A percentile compares a stretch with the other conserved stretches of the same genome.
phyloP scores from a whole-genome alignment of 2,329 filamentous ascomycete genomes.

The Talaromyces pinophilus region DNA sequence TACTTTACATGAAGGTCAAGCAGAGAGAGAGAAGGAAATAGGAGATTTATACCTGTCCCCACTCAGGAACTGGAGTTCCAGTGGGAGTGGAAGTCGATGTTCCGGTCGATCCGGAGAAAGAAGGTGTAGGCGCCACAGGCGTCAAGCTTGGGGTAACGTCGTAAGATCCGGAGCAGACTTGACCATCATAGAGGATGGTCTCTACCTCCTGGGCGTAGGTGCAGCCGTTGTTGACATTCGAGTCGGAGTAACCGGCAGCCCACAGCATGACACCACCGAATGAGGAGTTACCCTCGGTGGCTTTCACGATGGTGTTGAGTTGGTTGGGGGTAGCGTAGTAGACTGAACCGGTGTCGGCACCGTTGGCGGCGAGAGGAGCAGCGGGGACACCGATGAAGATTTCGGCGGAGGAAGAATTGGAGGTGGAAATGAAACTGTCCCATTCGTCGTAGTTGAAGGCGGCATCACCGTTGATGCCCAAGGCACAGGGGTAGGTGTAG shows the following conservation, averaged over 20 bases:
- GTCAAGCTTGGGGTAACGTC: slow-evolving; percentile 15
- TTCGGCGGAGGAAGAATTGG: slow-evolving; percentile 49
- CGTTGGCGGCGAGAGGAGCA: slow-evolving; percentile 28
- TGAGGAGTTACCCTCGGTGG: slow-evolving; percentile 42
- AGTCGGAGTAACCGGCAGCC: slow-evolving; percentile 54
- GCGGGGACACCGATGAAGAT: slow-evolving; percentile 57
- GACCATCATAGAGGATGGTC: slow-evolving; percentile 37
- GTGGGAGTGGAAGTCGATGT: slow-evolving; percentile 13
- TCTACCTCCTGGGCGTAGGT: slow-evolving; percentile 54
- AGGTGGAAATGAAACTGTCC: slow-evolving; percentile 41
- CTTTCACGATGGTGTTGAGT: slow-evolving; percentile 47
- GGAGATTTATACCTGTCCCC: slow-evolving; percentile 19
- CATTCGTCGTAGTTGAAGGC: slow-evolving; percentile 48
- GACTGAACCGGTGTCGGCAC: background rate
- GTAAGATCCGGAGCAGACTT: slow-evolving; percentile 19
- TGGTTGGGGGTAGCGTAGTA: slow-evolving; percentile 53
- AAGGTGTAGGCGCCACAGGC: slow-evolving; percentile 21
- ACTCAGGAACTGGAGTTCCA: slow-evolving; percentile 21
- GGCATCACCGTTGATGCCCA: slow-evolving; percentile 15
- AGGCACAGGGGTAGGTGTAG: slow-evolving; percentile 34
- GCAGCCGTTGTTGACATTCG: slow-evolving; percentile 47
- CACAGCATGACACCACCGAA: slow-evolving; percentile 64
- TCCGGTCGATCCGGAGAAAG: slow-evolving; percentile 16
- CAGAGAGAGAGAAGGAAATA: background rate
- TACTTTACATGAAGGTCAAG: slow-evolving; percentile 1